These are phyloP conservation scores for Cladosporium velox DNA, from an alignment of 2,329 filamentous ascomycete species.

Conservation along the genomic window DNA sequence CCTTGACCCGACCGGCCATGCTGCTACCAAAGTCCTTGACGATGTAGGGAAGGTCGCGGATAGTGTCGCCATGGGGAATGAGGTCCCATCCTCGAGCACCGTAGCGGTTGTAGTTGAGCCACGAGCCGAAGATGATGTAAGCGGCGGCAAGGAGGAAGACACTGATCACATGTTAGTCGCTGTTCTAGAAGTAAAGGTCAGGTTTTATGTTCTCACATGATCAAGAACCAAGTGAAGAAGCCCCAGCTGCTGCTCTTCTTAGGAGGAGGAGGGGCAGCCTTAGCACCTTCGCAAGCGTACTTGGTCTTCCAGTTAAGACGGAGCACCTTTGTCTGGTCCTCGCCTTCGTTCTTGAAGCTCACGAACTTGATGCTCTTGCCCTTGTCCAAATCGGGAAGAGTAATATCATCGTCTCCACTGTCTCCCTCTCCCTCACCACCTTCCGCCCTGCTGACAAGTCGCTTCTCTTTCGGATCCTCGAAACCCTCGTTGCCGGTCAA, in stretches of 20 bases:
- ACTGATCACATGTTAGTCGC: constrained; percentile 48
- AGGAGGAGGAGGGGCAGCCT: constrained; percentile 39
- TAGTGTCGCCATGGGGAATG: constrained; percentile 86
- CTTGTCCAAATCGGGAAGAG: constrained; percentile 48
- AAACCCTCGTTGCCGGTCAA: constrained; percentile 71
- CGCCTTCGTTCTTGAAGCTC: constrained; percentile 65
- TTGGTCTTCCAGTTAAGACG: constrained; percentile 84
- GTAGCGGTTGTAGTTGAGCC: constrained; percentile 98
- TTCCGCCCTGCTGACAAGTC: constrained; percentile 20
- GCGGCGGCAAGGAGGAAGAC: constrained; percentile 80
- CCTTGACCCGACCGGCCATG: constrained; percentile 81
- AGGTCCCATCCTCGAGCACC: constrained; percentile 94
- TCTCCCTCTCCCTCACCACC: constrained; percentile 37
- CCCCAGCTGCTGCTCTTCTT: constrained; percentile 71
- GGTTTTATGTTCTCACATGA: constrained; percentile 66
- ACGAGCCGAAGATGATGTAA: constrained; percentile 96
- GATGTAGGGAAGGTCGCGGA: constrained; percentile 89
- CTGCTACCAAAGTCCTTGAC: constrained; percentile 83
- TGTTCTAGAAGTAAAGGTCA: not conserved
- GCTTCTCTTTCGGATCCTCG: constrained; percentile 59
- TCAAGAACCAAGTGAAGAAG: constrained; percentile 95
- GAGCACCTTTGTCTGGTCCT: constrained; percentile 62
- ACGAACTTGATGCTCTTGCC: constrained; percentile 72
- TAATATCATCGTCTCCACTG: constrained; percentile 36
- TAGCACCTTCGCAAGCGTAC: constrained; percentile 71